Percentiles rank a stretch among this genome's conserved stretches.
Conservation (phyloP, 2,329 filamentous ascomycete genomes). For the Hypoxylon sp. region DNA sequence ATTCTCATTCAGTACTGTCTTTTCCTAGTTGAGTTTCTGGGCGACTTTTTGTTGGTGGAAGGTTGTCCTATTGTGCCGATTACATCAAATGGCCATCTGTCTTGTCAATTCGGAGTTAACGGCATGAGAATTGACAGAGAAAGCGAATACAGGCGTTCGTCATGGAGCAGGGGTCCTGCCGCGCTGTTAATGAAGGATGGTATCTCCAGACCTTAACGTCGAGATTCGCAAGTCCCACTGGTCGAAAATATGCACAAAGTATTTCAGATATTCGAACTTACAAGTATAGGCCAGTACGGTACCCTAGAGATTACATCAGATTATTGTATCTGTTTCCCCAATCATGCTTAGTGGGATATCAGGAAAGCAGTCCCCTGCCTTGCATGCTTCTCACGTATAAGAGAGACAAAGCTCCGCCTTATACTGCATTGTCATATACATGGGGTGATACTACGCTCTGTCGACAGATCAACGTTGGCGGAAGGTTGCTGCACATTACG, state of each 20-base stretch:
- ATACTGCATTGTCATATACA: background rate
- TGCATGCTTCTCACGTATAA: background rate
- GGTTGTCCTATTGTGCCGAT: background rate
- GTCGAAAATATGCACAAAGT: background rate
- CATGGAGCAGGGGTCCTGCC: background rate
- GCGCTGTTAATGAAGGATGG: background rate
- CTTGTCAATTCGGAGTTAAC: background rate
- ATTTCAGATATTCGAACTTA: background rate
- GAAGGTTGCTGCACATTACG: background rate
- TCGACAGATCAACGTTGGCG: background rate
- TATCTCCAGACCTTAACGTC: background rate
- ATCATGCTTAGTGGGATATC: background rate
- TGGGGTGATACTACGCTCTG: background rate
- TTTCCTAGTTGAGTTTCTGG: background rate
- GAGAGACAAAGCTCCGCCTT: background rate
- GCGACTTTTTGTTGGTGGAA: background rate
- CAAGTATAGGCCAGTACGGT: background rate
- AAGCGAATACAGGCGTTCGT: background rate
- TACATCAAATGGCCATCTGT: background rate
- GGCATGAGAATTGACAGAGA: background rate
- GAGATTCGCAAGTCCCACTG: background rate
- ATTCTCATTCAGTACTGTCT: background rate
- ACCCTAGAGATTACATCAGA: background rate
- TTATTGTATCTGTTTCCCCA: background rate
- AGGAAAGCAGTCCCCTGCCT: background rate